phyloP scores from a whole-genome alignment of 352 stramenopile genomes.

The Sclerospora graminicola region DNA sequence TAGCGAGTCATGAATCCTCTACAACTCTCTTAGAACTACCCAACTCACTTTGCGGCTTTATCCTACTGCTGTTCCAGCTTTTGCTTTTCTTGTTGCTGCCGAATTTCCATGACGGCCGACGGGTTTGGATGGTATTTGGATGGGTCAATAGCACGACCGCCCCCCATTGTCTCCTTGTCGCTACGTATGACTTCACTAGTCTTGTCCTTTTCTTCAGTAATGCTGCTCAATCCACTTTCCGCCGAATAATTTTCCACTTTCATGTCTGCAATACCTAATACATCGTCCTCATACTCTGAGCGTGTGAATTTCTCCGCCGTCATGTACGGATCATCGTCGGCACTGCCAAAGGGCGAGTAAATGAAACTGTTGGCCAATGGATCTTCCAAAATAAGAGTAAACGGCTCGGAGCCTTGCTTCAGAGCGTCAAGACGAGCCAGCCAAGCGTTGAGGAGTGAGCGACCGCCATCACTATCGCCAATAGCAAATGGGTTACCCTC shows the following conservation, averaged over 20 bases:
- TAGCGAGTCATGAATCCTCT: no score
- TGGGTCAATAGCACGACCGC: conserved; percentile 36
- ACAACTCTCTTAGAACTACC: no score
- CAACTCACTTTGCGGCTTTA: neutral
- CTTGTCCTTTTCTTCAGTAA: conserved; percentile 31
- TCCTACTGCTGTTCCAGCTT: conserved; percentile 23
- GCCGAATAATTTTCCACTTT: conserved; percentile 75
- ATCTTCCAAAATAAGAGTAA: conserved; percentile 86
- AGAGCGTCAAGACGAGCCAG: conserved; percentile 38
- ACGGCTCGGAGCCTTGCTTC: conserved; percentile 57
- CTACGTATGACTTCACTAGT: conserved; percentile 26
- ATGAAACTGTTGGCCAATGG: conserved; percentile 89
- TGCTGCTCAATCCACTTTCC: conserved; percentile 19
- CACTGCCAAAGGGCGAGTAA: conserved; percentile 47
- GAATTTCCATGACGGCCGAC: conserved; percentile 44
- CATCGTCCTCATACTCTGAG: conserved; percentile 86
- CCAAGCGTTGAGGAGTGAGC: conserved; percentile 44
- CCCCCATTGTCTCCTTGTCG: conserved; percentile 58
- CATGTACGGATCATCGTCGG: conserved; percentile 51
- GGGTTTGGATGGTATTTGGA: conserved; percentile 59
- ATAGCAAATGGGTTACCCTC: conserved; percentile 75
- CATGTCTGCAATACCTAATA: conserved; percentile 90
- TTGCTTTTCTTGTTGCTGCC: conserved; percentile 30
- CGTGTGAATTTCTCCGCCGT: conserved; percentile 81
- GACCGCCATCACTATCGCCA: conserved; percentile 63